Evolutionary conservation across 345 rosid species (phyloP).

Genomic region (Lepidium didymum): DNA sequence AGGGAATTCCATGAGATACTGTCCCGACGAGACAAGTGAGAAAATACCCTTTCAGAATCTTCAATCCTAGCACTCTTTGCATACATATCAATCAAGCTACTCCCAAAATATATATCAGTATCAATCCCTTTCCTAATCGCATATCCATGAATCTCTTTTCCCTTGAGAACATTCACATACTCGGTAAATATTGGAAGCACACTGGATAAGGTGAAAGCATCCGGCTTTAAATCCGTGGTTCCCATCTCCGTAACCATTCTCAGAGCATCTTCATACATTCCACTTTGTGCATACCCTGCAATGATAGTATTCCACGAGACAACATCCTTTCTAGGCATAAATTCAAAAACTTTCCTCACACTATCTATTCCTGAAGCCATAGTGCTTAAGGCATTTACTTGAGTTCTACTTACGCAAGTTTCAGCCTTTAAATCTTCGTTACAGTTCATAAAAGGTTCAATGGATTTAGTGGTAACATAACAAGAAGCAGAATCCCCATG

Average conservation of each 20-base stretch:
- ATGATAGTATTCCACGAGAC: conserved; percentile 86
- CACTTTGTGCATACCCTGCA: conserved; percentile 58
- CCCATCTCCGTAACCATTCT: conserved; percentile 65
- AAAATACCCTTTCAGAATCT: conserved; percentile 47
- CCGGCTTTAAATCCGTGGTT: conserved; percentile 47
- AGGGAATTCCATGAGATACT: conserved; percentile 73
- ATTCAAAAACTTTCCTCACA: conserved; percentile 55
- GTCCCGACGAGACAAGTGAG: conserved; percentile 40
- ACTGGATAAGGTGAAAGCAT: conserved; percentile 73
- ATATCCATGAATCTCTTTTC: conserved; percentile 83
- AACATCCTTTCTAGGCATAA: conserved; percentile 64
- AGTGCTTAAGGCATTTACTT: neutral
- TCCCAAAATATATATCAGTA: conserved; percentile 45
- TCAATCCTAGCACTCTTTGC: conserved; percentile 55
- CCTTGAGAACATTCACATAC: conserved; percentile 46
- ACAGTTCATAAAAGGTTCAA: neutral
- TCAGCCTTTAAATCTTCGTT: neutral
- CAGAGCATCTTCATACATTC: conserved; percentile 60
- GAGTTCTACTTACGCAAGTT: neutral
- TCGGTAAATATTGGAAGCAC: conserved; percentile 72
- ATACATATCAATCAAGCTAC: conserved; percentile 82
- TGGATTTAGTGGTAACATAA: neutral
- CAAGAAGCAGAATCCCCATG: neutral
- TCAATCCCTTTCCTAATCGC: conserved; percentile 53
- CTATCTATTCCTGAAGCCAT: conserved; percentile 24